phyloP scores from a whole-genome alignment of 2,329 filamentous ascomycete species.

The Thermothelomyces thermophilus region DNA sequence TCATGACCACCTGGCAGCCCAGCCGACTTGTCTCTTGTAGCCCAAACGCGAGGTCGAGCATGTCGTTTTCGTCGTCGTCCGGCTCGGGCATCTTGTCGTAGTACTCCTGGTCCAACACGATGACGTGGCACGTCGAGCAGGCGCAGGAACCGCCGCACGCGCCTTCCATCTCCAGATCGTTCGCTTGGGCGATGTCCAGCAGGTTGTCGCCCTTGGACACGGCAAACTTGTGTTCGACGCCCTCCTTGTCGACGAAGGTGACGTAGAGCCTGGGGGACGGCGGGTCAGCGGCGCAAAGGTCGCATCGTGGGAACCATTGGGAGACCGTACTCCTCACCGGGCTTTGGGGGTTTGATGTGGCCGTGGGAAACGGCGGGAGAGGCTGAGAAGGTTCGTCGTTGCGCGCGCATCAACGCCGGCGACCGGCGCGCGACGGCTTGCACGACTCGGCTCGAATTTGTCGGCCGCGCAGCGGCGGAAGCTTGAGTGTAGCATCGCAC shows the following conservation, averaged over 20 bases:
- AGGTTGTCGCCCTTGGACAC: slow-evolving; percentile 87
- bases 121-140: slow-evolving; percentile 88
- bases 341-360: slow-evolving; percentile 75
- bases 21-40: slow-evolving; percentile 77
- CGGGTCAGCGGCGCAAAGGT: slow-evolving; percentile 1
- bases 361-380: slow-evolving; percentile 60
- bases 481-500: slow-evolving; percentile 23
- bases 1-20: slow-evolving; percentile 90
- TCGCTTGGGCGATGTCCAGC: slow-evolving; percentile 86
- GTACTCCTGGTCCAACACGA: slow-evolving; percentile 65
- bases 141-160: slow-evolving; percentile 92
- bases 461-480: slow-evolving; percentile 12
- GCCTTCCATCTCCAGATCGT: slow-evolving; percentile 97
- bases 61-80: slow-evolving; percentile 78
- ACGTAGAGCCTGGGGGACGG: slow-evolving; percentile 61
- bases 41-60: slow-evolving; percentile 86
- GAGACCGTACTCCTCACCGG: slow-evolving; percentile 72
- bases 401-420: neutral
- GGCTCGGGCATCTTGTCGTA: slow-evolving; percentile 75
- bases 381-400: slow-evolving; percentile 51
- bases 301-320: neutral
- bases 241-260: slow-evolving; percentile 91
- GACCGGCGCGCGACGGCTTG: slow-evolving; percentile 7
- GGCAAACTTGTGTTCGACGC: slow-evolving; percentile 64
- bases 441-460: slow-evolving; percentile 2